A percentile compares a stretch with the other conserved stretches of the same genome.
Conservation (phyloP, 2,329 filamentous ascomycete genomes). For the Thermoascus crustaceus region DNA sequence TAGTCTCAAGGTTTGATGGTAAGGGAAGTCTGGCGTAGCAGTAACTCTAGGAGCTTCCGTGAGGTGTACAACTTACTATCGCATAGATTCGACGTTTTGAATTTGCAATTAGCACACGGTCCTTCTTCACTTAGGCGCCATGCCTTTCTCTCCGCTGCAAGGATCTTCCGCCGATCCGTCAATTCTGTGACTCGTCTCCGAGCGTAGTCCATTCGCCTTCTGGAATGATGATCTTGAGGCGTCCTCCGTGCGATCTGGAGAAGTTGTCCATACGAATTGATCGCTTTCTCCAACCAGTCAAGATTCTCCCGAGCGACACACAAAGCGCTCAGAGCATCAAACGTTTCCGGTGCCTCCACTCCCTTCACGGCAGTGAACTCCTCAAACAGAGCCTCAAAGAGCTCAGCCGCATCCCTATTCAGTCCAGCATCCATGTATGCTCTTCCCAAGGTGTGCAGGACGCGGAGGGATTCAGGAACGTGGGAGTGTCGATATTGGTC, state of each 20-base stretch:
- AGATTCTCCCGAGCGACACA: slow-evolving; percentile 22
- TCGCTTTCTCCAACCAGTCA: slow-evolving; percentile 20
- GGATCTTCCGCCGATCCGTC: slow-evolving; percentile 17
- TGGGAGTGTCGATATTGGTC: slow-evolving; percentile 20
- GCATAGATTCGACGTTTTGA: slow-evolving; percentile 16
- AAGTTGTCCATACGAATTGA: slow-evolving; percentile 21
- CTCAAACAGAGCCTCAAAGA: slow-evolving; percentile 20
- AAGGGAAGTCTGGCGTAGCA: neutral
- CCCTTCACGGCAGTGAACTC: slow-evolving; percentile 19
- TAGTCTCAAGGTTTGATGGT: neutral
- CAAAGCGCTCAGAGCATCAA: slow-evolving; percentile 22
- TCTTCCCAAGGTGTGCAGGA: slow-evolving; percentile 19
- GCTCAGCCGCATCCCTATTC: slow-evolving; percentile 18
- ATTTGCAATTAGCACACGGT: slow-evolving; percentile 15
- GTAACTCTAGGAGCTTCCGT: no score
- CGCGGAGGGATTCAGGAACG: slow-evolving; percentile 17
- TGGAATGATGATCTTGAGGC: slow-evolving; percentile 17
- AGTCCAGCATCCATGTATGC: slow-evolving; percentile 23
- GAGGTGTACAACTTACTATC: slow-evolving; percentile 15
- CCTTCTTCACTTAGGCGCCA: slow-evolving; percentile 19
- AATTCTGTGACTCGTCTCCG: slow-evolving; percentile 20
- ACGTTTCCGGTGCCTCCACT: slow-evolving; percentile 19
- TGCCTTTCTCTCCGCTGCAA: slow-evolving; percentile 17
- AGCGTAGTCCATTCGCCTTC: slow-evolving; percentile 18
- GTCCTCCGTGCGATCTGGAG: slow-evolving; percentile 18